Conservation (phyloP, 2,329 filamentous ascomycete species). For the Gaeumannomyces sp. region DNA sequence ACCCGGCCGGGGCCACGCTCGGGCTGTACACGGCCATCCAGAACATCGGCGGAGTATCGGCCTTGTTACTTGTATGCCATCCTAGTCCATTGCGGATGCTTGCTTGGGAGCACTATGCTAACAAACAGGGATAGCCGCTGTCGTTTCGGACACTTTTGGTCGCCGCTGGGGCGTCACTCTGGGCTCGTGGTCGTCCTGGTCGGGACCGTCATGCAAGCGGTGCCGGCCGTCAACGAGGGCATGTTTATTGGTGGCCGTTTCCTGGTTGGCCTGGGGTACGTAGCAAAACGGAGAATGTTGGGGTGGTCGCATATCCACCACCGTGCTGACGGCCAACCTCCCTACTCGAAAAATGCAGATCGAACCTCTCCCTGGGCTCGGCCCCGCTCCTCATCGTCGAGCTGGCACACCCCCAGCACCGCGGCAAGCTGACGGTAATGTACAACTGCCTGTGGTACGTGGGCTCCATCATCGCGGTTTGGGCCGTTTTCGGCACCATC, state of each 20-base stretch:
- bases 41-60: conserved; percentile 3
- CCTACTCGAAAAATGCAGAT: not conserved
- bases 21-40: conserved; percentile 3
- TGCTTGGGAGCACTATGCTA: too few relatives aligned
- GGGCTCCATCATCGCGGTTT: conserved; percentile 30
- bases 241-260: conserved; percentile 45
- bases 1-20: conserved; percentile 1
- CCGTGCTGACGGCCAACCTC: too few relatives aligned
- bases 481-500: conserved; percentile 39
- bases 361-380: conserved; percentile 36
- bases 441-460: conserved; percentile 11
- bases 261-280: conserved; percentile 45
- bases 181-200: not conserved
- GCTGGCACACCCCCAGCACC: conserved; percentile 11
- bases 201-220: not conserved
- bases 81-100: not conserved
- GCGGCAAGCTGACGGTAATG: conserved; percentile 10
- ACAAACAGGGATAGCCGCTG: not conserved
- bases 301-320: too few relatives aligned
- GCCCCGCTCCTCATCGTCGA: conserved; percentile 22
- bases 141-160: not conserved
- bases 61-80: not conserved
- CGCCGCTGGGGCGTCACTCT: not conserved
- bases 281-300: not conserved
- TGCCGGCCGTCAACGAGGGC: conserved; percentile 10